phyloP scores from a whole-genome alignment of 495 filamentous ascomycete genomes.

The Hyaloscypha finlandica region DNA sequence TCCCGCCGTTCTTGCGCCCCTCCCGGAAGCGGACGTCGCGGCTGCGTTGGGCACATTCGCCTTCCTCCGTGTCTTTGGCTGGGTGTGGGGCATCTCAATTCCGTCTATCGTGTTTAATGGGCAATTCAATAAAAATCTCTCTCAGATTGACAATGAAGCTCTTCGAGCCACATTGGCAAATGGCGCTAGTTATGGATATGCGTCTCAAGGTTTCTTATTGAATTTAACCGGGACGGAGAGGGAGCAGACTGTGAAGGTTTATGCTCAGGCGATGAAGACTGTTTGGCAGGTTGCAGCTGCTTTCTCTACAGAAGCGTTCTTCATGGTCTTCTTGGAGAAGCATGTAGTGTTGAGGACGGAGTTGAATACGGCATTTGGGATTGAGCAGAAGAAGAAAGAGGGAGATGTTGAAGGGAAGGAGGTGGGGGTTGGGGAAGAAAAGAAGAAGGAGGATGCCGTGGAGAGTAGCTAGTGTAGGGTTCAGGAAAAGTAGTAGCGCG shows the following conservation, averaged over 20 bases:
- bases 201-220: constrained; percentile 7
- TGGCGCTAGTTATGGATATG: constrained; percentile 25
- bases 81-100: constrained; percentile 53
- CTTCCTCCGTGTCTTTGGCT: constrained; percentile 50
- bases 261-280: constrained; percentile 23
- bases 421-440: too few relatives aligned
- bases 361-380: constrained; percentile 42
- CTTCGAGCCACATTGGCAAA: not conserved
- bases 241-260: constrained; percentile 33
- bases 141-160: constrained; percentile 30
- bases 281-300: constrained; percentile 34
- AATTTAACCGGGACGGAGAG: not conserved
- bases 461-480: too few relatives aligned
- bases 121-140: constrained; percentile 29
- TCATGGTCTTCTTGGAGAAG: constrained; percentile 36
- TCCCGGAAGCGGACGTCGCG: constrained; percentile 36
- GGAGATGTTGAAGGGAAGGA: too few relatives aligned
- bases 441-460: too few relatives aligned
- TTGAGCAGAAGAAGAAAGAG: constrained; percentile 16
- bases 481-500: too few relatives aligned
- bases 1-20: constrained; percentile 12
- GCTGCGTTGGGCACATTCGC: constrained; percentile 45
- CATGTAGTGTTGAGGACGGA: constrained; percentile 33
- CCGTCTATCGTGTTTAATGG: constrained; percentile 52
- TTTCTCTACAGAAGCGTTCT: constrained; percentile 27